These are phyloP conservation scores for Daldinia bambusicola DNA, from an alignment of 495 filamentous ascomycete genomes.

Conservation along the genomic window DNA sequence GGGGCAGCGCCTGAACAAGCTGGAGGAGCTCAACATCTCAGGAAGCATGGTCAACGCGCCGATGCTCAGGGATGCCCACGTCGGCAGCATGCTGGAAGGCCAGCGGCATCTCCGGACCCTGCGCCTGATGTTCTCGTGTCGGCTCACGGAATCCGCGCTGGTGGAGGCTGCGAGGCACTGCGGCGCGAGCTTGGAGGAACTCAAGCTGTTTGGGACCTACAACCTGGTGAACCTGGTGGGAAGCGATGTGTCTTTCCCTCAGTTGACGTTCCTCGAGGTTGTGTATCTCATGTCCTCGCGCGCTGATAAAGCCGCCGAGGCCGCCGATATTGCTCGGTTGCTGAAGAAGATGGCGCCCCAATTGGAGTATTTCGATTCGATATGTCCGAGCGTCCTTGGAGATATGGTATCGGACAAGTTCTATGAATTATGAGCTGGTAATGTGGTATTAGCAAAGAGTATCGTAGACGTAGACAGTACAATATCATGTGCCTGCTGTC, in stretches of 20 bases:
- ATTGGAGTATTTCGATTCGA: constrained; percentile 5
- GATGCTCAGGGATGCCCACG: not conserved
- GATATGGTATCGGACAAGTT: not conserved
- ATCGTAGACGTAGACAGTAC: too few relatives aligned
- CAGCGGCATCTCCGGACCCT: not conserved
- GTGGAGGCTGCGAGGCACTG: not conserved
- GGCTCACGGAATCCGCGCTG: constrained; percentile 13
- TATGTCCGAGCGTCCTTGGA: not conserved
- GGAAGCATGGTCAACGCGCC: not conserved
- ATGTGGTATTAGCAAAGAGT: too few relatives aligned
- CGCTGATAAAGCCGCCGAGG: not conserved
- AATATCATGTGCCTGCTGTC: too few relatives aligned
- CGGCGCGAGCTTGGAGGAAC: not conserved
- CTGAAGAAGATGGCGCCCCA: constrained; percentile 9
- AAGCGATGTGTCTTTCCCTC: not conserved
- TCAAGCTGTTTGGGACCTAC: constrained; percentile 2
- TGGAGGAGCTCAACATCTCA: constrained; percentile 5
- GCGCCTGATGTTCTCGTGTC: not conserved
- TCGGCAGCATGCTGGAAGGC: not conserved
- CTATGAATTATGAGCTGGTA: not conserved
- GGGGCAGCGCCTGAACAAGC: not conserved
- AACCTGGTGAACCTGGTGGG: not conserved
- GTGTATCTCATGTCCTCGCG: not conserved
- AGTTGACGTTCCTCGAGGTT: constrained; percentile 3
- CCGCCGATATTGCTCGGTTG: not conserved